A percentile compares a stretch with the other conserved stretches of the same genome.
These are phyloP conservation scores for Colletotrichum sp. DNA, from an alignment of 2,329 filamentous ascomycete species.

Conservation along the genomic window DNA sequence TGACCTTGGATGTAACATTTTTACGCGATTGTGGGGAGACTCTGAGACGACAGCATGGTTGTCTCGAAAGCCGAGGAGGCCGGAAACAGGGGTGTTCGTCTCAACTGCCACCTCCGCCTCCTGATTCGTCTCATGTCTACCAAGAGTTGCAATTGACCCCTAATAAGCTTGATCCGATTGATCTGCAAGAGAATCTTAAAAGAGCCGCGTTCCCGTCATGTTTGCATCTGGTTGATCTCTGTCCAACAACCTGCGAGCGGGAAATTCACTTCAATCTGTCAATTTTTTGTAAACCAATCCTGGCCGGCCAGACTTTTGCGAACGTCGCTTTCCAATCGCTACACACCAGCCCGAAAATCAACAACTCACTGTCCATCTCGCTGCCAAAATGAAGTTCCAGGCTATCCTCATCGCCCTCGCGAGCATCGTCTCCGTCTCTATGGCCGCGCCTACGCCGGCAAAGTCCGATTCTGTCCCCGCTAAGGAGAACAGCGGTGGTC, in stretches of 20 bases:
- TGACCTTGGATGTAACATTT: not conserved
- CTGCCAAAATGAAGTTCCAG: not conserved
- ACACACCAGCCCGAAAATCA: not conserved
- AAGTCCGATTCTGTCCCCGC: not conserved
- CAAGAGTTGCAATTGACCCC: not conserved
- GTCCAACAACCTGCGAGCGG: not conserved
- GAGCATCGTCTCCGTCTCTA: not conserved
- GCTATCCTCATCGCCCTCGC: not conserved
- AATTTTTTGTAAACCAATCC: not conserved
- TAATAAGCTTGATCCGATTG: not conserved
- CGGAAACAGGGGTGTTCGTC: not conserved
- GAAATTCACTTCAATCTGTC: not conserved
- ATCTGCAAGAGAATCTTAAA: not conserved
- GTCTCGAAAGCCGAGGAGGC: not conserved
- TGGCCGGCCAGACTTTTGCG: constrained; percentile 1
- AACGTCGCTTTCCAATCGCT: not conserved
- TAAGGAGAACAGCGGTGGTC: not conserved
- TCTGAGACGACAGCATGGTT: not conserved
- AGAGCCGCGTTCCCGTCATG: not conserved
- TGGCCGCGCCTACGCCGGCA: not conserved
- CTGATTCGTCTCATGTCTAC: not conserved
- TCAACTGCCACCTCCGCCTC: not conserved
- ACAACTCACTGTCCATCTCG: not conserved
- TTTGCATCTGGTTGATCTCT: not conserved
- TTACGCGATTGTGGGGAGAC: not conserved